Evolutionary conservation across 305 asterid genomes (phyloP), one percentile per base, ranked within the genome.

Genomic region (Fraxinus albicans): DNA sequence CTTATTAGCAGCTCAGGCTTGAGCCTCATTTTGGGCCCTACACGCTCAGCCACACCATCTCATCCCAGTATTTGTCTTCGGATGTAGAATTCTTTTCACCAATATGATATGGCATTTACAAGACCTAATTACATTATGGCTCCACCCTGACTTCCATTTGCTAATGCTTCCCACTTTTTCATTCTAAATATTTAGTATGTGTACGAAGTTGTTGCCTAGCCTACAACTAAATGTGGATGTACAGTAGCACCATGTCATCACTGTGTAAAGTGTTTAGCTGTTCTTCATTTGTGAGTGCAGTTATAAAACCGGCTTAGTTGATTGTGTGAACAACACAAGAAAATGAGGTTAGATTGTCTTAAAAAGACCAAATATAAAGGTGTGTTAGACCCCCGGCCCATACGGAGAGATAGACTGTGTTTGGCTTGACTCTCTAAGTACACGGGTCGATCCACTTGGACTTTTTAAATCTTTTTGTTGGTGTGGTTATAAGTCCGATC

Each of bases 51-150:
- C 33, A 65, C 35, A 4, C 17, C 73, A 27, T n/a, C 6, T 10
- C 73, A 8, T 23, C 73, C 36, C 36, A 67, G 73, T 67, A 67
- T 69, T 29, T 29, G 3, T 21, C 74, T 1, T 63, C 8, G 73
- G 29, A 69, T 12, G 74, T 69, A 9, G 38, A 69, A 69, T 69
- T 69, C 2, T 65, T 60, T 78, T 81, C 80, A 74, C 80, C 81
- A 78, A 78, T 73, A 73, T 34, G 31, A 31, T 27, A 79, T 8
- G 27, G 80, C 79, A 79, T 85, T 69, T 83, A 55, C 23, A 36
- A 47, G 29, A 29, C 74, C 40, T 29, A 33, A 35, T 77, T 63
- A 82, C 34, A 13, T 27, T 12, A 69, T 69, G 74, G 74, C 74
- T 69, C 38, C 21, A 65, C 36, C 73, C n/a, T 0, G 73, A 63